Conservation (phyloP, 139 green algal species). For the Limnomonas spitsbergensis region DNA sequence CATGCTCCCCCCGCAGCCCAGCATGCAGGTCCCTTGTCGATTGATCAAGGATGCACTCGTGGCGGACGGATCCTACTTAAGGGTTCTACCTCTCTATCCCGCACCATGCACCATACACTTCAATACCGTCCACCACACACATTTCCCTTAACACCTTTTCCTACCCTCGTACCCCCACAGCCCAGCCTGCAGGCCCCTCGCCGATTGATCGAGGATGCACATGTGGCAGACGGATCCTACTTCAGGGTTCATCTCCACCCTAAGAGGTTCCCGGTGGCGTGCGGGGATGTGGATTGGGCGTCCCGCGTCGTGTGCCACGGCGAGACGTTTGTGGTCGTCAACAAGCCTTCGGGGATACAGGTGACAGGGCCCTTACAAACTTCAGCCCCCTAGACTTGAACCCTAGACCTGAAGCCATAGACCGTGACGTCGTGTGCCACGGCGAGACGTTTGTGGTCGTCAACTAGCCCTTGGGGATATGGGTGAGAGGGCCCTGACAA, state of each 20-base stretch:
- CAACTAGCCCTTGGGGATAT: conserved; percentile 75
- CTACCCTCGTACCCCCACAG: background rate
- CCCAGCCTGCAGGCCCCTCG: conserved; percentile 26
- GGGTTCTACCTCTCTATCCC: no score
- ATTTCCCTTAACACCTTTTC: no score
- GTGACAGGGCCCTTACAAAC: conserved; percentile 21
- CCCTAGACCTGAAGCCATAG: background rate
- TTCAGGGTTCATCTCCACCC: conserved; percentile 72
- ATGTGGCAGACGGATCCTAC: conserved; percentile 46
- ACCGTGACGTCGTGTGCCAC: conserved; percentile 50
- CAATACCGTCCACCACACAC: no score
- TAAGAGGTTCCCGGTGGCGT: conserved; percentile 67
- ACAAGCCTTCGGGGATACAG: conserved; percentile 77
- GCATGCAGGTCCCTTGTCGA: no score
- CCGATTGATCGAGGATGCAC: conserved; percentile 16
- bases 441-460: conserved; percentile 61
- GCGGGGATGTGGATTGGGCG: conserved; percentile 27
- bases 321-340: conserved; percentile 62
- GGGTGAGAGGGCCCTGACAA: conserved; percentile 30
- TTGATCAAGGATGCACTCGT: no score
- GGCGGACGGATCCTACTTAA: no score
- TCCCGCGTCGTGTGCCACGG: conserved; percentile 43
- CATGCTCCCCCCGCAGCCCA: no score
- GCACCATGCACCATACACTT: no score
- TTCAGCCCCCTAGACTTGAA: background rate